These are phyloP conservation scores for Clarkia xantiana DNA, from an alignment of 345 rosid species.

Conservation along the genomic window DNA sequence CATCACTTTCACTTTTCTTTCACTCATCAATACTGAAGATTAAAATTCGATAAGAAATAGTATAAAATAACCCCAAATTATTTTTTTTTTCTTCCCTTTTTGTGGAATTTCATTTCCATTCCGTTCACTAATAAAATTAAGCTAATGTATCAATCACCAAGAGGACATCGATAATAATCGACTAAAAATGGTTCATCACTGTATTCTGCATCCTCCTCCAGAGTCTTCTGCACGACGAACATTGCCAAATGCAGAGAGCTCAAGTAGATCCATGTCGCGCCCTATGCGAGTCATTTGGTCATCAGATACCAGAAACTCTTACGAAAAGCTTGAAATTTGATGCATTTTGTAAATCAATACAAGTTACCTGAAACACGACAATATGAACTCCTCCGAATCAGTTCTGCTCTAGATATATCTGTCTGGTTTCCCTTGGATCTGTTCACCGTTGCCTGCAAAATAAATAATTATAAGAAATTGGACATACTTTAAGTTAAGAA, in stretches of 20 bases:
- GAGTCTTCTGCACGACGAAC: conserved; percentile 44
- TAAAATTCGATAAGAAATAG: no score
- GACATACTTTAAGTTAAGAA: neutral
- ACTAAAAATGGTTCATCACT: conserved; percentile 19
- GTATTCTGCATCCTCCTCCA: conserved; percentile 66
- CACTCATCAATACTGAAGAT: no score
- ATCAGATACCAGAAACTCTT: no score
- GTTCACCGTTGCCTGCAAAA: conserved; percentile 61
- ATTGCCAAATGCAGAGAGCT: conserved; percentile 79
- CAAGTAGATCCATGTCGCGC: conserved; percentile 87
- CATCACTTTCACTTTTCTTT: no score
- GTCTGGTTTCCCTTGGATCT: conserved; percentile 81
- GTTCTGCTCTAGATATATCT: conserved; percentile 70
- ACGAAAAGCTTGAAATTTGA: no score
- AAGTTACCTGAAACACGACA: conserved; percentile 75
- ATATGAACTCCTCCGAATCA: conserved; percentile 70
- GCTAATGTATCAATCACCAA: no score
- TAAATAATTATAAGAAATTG: neutral
- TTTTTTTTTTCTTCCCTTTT: no score
- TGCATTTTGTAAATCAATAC: no score
- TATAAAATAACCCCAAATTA: no score
- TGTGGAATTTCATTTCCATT: no score
- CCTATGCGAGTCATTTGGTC: conserved; percentile 15
- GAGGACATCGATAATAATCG: neutral
- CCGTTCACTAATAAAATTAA: no score